Conservation (phyloP, 2,329 filamentous ascomycete species). For the Thelonectria blattea region DNA sequence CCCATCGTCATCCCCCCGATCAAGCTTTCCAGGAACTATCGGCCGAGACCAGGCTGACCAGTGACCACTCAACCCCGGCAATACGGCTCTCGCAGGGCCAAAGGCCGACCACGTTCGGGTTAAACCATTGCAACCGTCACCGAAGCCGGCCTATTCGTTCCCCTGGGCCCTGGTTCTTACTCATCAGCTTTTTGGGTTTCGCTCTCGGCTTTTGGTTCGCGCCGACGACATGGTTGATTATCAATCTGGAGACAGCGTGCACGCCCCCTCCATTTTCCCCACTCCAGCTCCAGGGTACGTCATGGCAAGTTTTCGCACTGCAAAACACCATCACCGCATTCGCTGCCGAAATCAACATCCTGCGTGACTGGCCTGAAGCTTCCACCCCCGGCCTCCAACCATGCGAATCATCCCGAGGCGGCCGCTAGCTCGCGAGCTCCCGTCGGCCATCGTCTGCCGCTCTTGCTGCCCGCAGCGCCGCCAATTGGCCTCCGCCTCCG, state of each 20-base stretch:
- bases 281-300: not conserved
- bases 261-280: not conserved
- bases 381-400: slow-evolving; percentile 16
- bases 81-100: not conserved
- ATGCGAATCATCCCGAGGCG: slow-evolving; percentile 37
- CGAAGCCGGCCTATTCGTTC: not conserved
- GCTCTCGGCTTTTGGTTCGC: not conserved
- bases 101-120: not conserved
- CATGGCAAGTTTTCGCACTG: slow-evolving; percentile 3
- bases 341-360: not conserved
- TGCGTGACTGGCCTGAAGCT: not conserved
- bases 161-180: not conserved
- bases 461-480: slow-evolving; percentile 43
- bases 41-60: not conserved
- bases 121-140: not conserved
- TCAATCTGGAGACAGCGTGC: not conserved
- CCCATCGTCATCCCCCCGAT: not conserved
- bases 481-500: slow-evolving; percentile 39
- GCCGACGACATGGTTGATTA: not conserved
- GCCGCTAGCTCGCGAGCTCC: slow-evolving; percentile 24
- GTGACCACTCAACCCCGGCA: not conserved
- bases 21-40: slow-evolving; percentile 2
- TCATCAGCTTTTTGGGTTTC: not conserved
- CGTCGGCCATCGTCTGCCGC: slow-evolving; percentile 37
- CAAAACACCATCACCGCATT: not conserved